Conservation (phyloP, 2,329 filamentous ascomycete species). For the Epicoccum sorghinum region DNA sequence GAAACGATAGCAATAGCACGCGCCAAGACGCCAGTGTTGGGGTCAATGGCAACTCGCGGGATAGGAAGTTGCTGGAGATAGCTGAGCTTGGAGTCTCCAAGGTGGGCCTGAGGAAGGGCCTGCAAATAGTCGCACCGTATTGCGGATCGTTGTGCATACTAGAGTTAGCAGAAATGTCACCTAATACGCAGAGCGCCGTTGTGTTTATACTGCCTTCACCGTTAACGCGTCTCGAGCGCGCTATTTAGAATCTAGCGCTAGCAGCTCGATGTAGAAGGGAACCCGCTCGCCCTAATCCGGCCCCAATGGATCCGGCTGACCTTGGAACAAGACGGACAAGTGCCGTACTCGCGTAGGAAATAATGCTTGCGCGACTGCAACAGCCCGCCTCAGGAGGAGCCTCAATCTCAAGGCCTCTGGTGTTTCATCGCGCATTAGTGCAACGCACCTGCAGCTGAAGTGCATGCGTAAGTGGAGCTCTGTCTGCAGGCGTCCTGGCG, state of each 20-base stretch:
- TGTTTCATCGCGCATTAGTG: constrained; percentile 16
- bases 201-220: neutral
- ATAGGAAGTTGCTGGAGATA: constrained; percentile 5
- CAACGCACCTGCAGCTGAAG: constrained; percentile 12
- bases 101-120: neutral
- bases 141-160: too few relatives aligned
- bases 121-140: neutral
- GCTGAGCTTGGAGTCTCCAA: too few relatives aligned
- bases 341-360: constrained; percentile 12
- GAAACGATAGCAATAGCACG: neutral
- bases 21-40: constrained; percentile 7
- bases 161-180: too few relatives aligned
- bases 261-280: constrained; percentile 7
- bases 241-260: constrained; percentile 1
- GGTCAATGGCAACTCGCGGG: neutral
- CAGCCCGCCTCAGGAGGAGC: constrained; percentile 8
- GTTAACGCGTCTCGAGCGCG: constrained; percentile 9
- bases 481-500: constrained; percentile 12
- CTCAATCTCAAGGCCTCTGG: constrained; percentile 7
- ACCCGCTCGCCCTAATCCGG: constrained; percentile 12
- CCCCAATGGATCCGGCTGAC: constrained; percentile 5
- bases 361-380: constrained; percentile 5
- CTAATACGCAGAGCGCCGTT: neutral
- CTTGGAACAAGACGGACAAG: neutral
- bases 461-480: neutral